Evolutionary conservation across 2,329 filamentous ascomycete species (phyloP).

Genomic region (Fusarium tjaetaba): DNA sequence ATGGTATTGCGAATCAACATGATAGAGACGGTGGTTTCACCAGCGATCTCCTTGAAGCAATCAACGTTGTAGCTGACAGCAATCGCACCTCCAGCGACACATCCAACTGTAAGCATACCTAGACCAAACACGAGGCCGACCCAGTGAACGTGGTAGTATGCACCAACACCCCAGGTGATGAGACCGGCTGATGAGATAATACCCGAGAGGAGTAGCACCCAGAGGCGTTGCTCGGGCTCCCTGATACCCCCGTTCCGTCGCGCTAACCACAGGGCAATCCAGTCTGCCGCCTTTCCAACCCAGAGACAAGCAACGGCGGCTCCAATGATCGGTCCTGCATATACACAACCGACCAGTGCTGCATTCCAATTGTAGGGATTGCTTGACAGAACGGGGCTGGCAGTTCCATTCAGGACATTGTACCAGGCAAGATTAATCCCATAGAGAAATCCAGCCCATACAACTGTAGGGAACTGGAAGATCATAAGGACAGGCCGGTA

Average conservation of each 20-base stretch:
- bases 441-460: neutral
- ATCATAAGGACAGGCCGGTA: constrained; percentile 1
- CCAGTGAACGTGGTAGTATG: neutral
- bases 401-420: neutral
- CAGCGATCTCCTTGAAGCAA: neutral
- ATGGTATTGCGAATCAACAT: constrained; percentile 1
- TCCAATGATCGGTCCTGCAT: neutral
- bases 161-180: neutral
- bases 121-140: neutral
- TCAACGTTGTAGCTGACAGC: neutral
- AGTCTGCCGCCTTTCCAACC: neutral
- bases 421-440: constrained; percentile 4
- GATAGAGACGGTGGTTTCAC: neutral
- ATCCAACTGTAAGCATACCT: neutral
- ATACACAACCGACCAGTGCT: neutral
- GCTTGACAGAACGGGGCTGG: neutral
- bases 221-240: neutral
- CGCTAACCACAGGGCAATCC: neutral
- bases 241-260: neutral
- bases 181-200: neutral
- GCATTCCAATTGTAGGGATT: neutral
- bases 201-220: neutral
- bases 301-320: neutral
- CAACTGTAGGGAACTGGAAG: neutral
- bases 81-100: neutral